Evolutionary conservation across 2,329 filamentous ascomycete genomes (phyloP).

Genomic region (Tympanopsis confertula): DNA sequence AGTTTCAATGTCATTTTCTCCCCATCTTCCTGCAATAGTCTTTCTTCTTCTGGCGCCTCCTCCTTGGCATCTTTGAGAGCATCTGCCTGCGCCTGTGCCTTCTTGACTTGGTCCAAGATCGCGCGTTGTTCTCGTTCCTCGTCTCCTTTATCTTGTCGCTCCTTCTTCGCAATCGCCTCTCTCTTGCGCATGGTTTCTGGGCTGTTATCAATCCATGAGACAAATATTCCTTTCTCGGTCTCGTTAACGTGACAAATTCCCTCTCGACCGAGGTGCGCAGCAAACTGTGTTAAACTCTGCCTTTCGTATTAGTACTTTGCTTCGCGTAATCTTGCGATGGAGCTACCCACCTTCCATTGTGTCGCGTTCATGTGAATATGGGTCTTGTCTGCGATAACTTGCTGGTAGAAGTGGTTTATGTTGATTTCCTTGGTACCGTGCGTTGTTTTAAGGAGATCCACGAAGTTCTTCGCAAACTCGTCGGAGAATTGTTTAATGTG

Average conservation of each 20-base stretch:
- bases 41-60: constrained; percentile 26
- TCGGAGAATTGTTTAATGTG: constrained; percentile 57
- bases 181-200: constrained; percentile 71
- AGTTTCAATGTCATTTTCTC: constrained; percentile 56
- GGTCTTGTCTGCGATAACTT: constrained; percentile 78
- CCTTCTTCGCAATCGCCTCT: constrained; percentile 72
- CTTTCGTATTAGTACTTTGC: too few relatives aligned
- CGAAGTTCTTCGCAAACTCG: constrained; percentile 72
- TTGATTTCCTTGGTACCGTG: constrained; percentile 86
- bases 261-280: constrained; percentile 74
- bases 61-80: constrained; percentile 27
- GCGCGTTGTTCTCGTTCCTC: constrained; percentile 78
- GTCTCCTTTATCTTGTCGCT: constrained; percentile 79
- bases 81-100: constrained; percentile 53
- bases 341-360: too few relatives aligned
- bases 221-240: constrained; percentile 70
- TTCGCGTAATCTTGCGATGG: too few relatives aligned
- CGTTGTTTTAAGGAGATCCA: constrained; percentile 64
- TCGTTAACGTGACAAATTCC: constrained; percentile 86
- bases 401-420: constrained; percentile 89
- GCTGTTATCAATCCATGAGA: constrained; percentile 85
- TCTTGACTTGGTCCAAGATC: constrained; percentile 72
- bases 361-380: too few relatives aligned
- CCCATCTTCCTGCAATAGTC: constrained; percentile 50
- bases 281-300: constrained; percentile 79